Evolutionary conservation across 352 stramenopile genomes (phyloP).

Genomic region (Phytopythium oedochilum): DNA sequence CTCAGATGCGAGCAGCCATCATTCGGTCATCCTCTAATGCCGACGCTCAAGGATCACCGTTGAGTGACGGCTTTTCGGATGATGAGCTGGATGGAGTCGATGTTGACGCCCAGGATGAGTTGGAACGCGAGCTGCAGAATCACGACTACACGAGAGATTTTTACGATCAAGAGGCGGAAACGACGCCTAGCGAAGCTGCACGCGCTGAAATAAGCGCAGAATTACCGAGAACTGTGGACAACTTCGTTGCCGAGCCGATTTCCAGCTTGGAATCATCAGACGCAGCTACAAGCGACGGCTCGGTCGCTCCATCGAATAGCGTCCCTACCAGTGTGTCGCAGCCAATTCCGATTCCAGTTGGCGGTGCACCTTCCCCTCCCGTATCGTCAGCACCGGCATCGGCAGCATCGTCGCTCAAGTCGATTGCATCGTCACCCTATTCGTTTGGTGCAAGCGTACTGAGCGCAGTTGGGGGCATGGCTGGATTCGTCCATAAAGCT

Average conservation of each 20-base stretch:
- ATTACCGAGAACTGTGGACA: background rate
- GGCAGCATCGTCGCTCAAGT: conserved; percentile 8
- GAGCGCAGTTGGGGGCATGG: conserved; percentile 61
- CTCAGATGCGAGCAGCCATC: conserved; percentile 76
- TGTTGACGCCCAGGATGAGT: conserved; percentile 31
- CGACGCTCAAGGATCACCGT: conserved; percentile 34
- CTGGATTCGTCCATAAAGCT: conserved; percentile 64
- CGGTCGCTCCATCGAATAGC: background rate
- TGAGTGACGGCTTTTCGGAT: conserved; percentile 36
- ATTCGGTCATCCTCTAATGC: conserved; percentile 64
- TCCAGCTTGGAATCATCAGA: background rate
- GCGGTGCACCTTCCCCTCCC: conserved; percentile 3
- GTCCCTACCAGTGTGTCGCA: background rate
- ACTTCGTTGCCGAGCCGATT: background rate
- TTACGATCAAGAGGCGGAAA: conserved; percentile 2
- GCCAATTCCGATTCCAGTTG: conserved; percentile 9
- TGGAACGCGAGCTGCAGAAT: conserved; percentile 26
- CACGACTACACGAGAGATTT: background rate
- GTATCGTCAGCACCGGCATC: conserved; percentile 10
- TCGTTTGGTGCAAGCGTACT: conserved; percentile 58
- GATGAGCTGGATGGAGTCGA: conserved; percentile 17
- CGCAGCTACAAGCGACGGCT: background rate
- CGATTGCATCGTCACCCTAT: conserved; percentile 27
- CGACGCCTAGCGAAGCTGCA: too few relatives aligned
- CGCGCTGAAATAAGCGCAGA: background rate